phyloP scores from a whole-genome alignment of 257 asterid species.

The Vinca minor region DNA sequence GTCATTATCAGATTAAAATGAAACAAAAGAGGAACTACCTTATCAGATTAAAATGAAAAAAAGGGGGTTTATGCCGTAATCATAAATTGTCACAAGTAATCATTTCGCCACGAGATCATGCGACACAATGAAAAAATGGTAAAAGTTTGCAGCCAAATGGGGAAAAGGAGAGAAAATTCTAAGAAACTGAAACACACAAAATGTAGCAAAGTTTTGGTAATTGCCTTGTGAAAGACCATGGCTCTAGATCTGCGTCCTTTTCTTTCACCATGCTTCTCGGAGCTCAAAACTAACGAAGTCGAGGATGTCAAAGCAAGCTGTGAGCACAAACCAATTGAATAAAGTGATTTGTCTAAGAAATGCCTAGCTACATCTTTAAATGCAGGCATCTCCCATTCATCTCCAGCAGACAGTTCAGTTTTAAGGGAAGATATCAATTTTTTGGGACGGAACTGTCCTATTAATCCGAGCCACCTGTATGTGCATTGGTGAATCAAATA shows the following conservation, averaged over 20 bases:
- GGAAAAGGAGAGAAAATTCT: background rate
- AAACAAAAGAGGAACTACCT: no score
- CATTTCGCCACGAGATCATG: background rate
- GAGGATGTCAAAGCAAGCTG: constrained; percentile 56
- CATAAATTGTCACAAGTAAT: background rate
- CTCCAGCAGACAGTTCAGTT: constrained; percentile 46
- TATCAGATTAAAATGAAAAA: no score
- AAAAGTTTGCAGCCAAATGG: background rate
- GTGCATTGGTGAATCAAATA: constrained; percentile 1
- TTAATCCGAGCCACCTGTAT: constrained; percentile 68
- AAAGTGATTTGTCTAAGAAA: constrained; percentile 70
- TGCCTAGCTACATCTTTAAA: constrained; percentile 54
- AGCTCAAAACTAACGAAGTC: constrained; percentile 49
- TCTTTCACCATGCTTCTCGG: constrained; percentile 66
- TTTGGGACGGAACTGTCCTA: constrained; percentile 82
- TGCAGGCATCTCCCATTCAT: constrained; percentile 62
- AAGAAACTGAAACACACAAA: constrained; percentile 10
- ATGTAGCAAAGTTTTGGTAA: constrained; percentile 11
- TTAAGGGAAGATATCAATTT: constrained; percentile 63
- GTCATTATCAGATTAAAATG: no score
- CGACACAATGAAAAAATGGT: background rate
- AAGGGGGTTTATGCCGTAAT: no score
- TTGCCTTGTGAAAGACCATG: constrained; percentile 64
- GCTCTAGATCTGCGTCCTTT: constrained; percentile 43
- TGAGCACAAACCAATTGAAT: constrained; percentile 55